Evolutionary conservation across 108 stramenopile species (phyloP).

Genomic region (Fragilariopsis cylindrus): DNA sequence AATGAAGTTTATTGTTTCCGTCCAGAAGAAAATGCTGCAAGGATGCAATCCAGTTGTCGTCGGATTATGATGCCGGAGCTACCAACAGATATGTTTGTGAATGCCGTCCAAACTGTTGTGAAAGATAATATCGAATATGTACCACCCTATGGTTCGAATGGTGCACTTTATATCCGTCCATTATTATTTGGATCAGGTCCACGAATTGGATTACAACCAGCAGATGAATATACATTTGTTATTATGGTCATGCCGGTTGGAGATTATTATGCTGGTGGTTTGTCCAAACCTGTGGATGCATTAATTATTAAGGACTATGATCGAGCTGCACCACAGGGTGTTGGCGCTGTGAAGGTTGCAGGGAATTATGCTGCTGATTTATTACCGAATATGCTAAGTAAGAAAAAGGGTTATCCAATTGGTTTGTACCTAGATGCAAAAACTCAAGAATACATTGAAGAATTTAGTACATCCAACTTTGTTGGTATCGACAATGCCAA

Average conservation of each 20-base stretch:
- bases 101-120: conserved; percentile 89
- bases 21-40: conserved; percentile 95
- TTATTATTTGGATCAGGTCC: conserved; percentile 94
- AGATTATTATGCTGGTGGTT: conserved; percentile 98
- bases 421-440: conserved; percentile 95
- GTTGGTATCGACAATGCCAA: conserved; percentile 87
- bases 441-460: conserved; percentile 90
- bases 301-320: conserved; percentile 94
- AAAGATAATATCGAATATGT: conserved; percentile 95
- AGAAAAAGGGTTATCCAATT: conserved; percentile 96
- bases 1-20: conserved; percentile 94
- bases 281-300: conserved; percentile 85
- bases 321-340: conserved; percentile 96
- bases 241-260: conserved; percentile 95
- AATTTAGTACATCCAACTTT: conserved; percentile 99
- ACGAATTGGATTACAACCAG: conserved; percentile 94
- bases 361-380: conserved; percentile 99
- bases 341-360: conserved; percentile 96
- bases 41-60: conserved; percentile 71
- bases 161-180: conserved; percentile 96
- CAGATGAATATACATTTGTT: conserved; percentile 97
- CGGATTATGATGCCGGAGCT: conserved; percentile 93
- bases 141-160: conserved; percentile 94
- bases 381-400: conserved; percentile 93
- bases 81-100: conserved; percentile 83